Conservation (phyloP, 1,284 basidiomycete genomes). For the Anthracocystis setariae region DNA sequence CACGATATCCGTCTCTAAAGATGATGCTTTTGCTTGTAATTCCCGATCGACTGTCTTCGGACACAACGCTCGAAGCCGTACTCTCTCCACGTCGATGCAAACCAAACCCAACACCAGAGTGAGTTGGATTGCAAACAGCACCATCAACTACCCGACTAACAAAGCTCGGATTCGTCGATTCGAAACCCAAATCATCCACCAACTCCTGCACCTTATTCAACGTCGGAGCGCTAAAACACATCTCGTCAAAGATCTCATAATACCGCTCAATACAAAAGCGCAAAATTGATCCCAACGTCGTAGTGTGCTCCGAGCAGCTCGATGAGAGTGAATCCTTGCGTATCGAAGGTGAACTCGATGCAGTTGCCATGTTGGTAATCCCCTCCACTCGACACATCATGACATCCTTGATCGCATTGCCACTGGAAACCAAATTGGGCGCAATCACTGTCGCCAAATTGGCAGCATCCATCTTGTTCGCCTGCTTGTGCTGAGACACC, state of each 20-base stretch:
- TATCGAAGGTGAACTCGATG: slow-evolving; percentile 5
- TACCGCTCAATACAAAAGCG: slow-evolving; percentile 82
- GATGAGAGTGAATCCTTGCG: slow-evolving; percentile 15
- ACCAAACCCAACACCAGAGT: background rate
- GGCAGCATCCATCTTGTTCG: slow-evolving; percentile 82
- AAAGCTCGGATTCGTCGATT: slow-evolving; percentile 15
- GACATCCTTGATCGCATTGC: slow-evolving; percentile 52
- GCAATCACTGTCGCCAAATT: slow-evolving; percentile 81
- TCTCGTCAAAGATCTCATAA: slow-evolving; percentile 80
- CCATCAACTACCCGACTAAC: slow-evolving; percentile 16
- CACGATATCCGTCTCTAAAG: slow-evolving; percentile 25
- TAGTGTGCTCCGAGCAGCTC: slow-evolving; percentile 67
- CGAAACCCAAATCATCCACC: slow-evolving; percentile 24
- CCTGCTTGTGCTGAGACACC: slow-evolving; percentile 75
- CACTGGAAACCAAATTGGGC: slow-evolving; percentile 74
- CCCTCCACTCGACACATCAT: slow-evolving; percentile 73
- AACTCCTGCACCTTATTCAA: slow-evolving; percentile 26
- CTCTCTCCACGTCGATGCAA: slow-evolving; percentile 16
- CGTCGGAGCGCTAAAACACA: slow-evolving; percentile 11
- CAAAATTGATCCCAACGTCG: slow-evolving; percentile 78
- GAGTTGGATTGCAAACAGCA: slow-evolving; percentile 1
- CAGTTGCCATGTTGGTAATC: slow-evolving; percentile 74
- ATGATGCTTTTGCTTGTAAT: slow-evolving; percentile 21
- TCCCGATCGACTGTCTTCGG: slow-evolving; percentile 15
- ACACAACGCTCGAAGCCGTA: slow-evolving; percentile 6